These are phyloP conservation scores for Penicillium rolfsii DNA, from an alignment of 2,329 filamentous ascomycete genomes.

Conservation along the genomic window DNA sequence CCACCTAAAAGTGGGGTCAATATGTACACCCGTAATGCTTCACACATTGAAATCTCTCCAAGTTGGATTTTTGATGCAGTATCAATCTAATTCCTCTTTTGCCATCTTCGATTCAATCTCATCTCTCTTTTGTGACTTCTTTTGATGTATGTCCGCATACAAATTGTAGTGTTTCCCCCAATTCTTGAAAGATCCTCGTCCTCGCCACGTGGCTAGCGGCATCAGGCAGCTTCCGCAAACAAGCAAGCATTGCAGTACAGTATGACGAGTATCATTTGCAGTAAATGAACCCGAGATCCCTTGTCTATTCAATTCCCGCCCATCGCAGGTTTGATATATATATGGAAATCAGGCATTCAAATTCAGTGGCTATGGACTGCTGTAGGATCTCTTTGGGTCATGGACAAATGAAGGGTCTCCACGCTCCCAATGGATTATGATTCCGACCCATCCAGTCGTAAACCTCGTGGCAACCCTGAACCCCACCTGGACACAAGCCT, in stretches of 20 bases:
- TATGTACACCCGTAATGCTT: not conserved
- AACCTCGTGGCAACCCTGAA: not conserved
- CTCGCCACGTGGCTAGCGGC: not conserved
- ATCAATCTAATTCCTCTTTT: not conserved
- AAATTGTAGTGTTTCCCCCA: not conserved
- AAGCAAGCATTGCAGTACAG: too few relatives aligned
- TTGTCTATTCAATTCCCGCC: not conserved
- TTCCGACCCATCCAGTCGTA: not conserved
- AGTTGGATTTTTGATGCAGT: not conserved
- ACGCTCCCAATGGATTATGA: not conserved
- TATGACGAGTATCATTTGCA: not conserved
- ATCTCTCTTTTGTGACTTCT: not conserved
- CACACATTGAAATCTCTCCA: not conserved
- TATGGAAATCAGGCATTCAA: not conserved
- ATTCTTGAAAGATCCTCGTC: not conserved
- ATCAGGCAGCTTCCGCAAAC: constrained; percentile 2
- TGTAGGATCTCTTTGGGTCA: not conserved
- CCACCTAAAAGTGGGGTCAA: not conserved
- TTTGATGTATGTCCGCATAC: not conserved
- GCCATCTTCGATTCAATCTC: not conserved
- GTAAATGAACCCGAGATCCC: not conserved
- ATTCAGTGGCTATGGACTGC: not conserved
- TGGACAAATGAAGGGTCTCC: not conserved
- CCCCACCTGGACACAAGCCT: not conserved
- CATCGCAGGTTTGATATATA: too few relatives aligned